These are phyloP conservation scores for Cicer bijugum DNA, from an alignment of 306 rosid species.

Conservation along the genomic window DNA sequence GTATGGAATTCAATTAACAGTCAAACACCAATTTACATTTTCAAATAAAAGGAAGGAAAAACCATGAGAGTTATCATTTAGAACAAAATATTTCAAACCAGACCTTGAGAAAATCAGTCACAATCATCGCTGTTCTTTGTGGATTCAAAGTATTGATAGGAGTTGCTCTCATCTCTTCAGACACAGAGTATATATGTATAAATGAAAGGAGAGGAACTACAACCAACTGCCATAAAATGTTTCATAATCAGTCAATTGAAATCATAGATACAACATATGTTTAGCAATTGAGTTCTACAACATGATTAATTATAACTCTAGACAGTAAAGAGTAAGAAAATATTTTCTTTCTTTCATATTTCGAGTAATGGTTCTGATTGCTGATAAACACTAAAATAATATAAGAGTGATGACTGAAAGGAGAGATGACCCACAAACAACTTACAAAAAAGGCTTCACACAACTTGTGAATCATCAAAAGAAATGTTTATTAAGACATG, in stretches of 20 bases:
- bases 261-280: conserved; percentile 27
- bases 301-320: conserved; percentile 32
- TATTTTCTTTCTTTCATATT: conserved; percentile 15
- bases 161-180: conserved; percentile 91
- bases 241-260: conserved; percentile 47
- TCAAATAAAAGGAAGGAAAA: conserved; percentile 33
- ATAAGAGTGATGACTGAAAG: conserved; percentile 50
- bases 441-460: conserved; percentile 48
- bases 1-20: conserved; percentile 39
- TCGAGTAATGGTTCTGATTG: neutral
- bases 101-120: conserved; percentile 84
- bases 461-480: conserved; percentile 40
- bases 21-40: conserved; percentile 4
- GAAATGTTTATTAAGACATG: conserved; percentile 17
- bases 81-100: conserved; percentile 19
- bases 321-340: conserved; percentile 9
- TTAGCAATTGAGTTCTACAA: conserved; percentile 22
- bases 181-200: conserved; percentile 66
- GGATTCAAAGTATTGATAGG: conserved; percentile 92
- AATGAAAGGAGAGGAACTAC: conserved; percentile 79
- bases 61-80: neutral
- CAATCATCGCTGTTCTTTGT: conserved; percentile 87
- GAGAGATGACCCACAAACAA: conserved; percentile 62
- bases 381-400: neutral
- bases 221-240: conserved; percentile 61